Base-by-base conservation (phyloP, 768 basidiomycete species). In the Omphalotus guepiniiformis region DNA sequence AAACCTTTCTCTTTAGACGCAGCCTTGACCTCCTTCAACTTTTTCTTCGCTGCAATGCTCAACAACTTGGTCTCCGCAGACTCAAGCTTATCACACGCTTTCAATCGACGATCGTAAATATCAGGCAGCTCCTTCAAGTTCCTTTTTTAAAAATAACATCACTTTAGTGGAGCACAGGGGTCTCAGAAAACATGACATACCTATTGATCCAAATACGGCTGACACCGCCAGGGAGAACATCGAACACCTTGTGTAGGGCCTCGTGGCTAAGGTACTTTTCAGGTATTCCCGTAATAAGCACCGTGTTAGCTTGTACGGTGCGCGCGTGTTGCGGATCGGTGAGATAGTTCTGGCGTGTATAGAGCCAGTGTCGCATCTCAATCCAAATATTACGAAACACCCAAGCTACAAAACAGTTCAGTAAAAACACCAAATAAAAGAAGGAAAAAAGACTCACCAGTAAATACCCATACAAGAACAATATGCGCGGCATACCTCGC, bases 121-220 rank as follows among this genome's bases (percentile, higher is more conserved):
- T 86, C 83, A 1, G 93, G 93, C 42, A 99, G 75, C 8, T 91
- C 85, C 62, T 90, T 90, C 23, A 97, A 72, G 58, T 97, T 79
- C 40, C 89, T 86, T 19, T 12, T 12, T 12, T 26, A 4, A 37
- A 37, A 32, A n/a, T 21, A 25, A 16, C 29, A 26, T 44, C 29
- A 45, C 39, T 1, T 39, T 2, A 39, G 35, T n/a, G 42, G 44
- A 7, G 22, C 18, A 12, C 18, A 38, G 13, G 27, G 28, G 40
- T 34, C 19, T n/a, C 21, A 39, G 39, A 30, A 43, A 37, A 49
- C 21, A 26, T 41, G 2, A 46, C 76, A 34, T 48, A 84, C 83
- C 88, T 76, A 63, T 93, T 95, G 30, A 98, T 75, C 93, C 95
- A 99, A 29, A 99, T 82, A 53, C 82, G 80, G 60, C 83, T 84